A percentile compares a stretch with the other conserved stretches of the same genome.
Conservation (phyloP, 257 asterid species). For the Solanum chmielewskii region DNA sequence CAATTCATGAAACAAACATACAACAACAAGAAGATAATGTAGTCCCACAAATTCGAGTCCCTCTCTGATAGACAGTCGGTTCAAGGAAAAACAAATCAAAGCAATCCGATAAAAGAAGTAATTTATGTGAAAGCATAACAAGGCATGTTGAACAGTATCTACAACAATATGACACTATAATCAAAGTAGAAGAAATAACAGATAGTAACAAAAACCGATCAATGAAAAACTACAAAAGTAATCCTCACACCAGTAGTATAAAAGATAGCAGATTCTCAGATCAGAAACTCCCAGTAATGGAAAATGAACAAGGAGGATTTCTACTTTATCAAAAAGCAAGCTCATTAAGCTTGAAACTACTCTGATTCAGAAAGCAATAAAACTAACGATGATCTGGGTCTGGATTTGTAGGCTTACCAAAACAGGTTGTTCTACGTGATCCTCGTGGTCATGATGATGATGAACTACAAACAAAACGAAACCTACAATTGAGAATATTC, state of each 20-base stretch:
- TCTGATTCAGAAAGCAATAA: background rate
- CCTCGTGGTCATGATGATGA: constrained; percentile 45
- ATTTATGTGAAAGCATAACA: background rate
- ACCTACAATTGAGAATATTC: constrained; percentile 42
- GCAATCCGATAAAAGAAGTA: background rate
- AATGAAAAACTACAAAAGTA: background rate
- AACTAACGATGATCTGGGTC: background rate
- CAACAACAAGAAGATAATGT: background rate
- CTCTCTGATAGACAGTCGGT: background rate
- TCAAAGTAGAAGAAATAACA: background rate
- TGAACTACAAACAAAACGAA: constrained; percentile 52
- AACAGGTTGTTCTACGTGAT: constrained; percentile 48
- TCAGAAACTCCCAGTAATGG: background rate
- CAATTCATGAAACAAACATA: background rate
- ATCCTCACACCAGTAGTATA: background rate
- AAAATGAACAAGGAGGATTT: background rate
- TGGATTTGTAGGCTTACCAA: constrained; percentile 26
- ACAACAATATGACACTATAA: background rate
- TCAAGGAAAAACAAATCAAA: background rate
- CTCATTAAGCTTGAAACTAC: background rate
- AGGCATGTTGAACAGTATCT: background rate
- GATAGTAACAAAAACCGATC: background rate
- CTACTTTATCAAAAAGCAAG: background rate
- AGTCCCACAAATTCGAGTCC: background rate
- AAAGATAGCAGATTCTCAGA: background rate